Percentiles rank a stretch among this genome's conserved stretches.
These are phyloP conservation scores for Fraxinus greggii DNA, from an alignment of 305 asterid genomes.

Conservation along the genomic window DNA sequence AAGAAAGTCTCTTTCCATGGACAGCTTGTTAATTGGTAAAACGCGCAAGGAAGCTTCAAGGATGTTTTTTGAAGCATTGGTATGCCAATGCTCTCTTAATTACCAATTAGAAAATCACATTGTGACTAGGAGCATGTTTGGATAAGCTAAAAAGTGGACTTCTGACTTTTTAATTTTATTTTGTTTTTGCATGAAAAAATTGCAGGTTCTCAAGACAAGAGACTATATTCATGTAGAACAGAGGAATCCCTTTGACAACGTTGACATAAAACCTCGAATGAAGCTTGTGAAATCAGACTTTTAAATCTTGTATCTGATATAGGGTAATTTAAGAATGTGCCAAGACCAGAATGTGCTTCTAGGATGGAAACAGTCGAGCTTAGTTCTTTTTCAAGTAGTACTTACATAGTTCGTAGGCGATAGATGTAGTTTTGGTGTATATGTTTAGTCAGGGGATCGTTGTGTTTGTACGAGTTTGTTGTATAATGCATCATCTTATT, in stretches of 20 bases:
- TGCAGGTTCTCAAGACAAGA: conserved; percentile 81
- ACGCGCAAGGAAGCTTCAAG: conserved; percentile 94
- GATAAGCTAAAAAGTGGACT: background rate
- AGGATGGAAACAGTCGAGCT: conserved; percentile 15
- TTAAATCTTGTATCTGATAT: background rate
- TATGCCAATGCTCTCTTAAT: conserved; percentile 24
- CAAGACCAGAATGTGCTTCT: background rate
- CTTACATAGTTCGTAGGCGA: conserved; percentile 26
- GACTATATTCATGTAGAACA: conserved; percentile 82
- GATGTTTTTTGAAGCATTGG: conserved; percentile 53
- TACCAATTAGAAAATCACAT: background rate
- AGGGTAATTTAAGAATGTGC: background rate
- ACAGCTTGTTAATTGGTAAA: conserved; percentile 67
- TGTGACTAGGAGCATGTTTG: background rate
- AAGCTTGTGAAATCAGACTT: conserved; percentile 59
- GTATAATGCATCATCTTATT: background rate
- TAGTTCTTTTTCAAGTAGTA: conserved; percentile 19
- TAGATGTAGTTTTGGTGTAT: conserved; percentile 12
- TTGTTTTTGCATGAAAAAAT: background rate
- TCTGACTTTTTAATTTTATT: background rate
- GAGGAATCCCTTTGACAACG: conserved; percentile 48
- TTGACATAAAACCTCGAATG: conserved; percentile 49
- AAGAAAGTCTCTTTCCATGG: conserved; percentile 57
- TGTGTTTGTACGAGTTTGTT: background rate
- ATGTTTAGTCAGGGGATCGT: background rate